These are phyloP conservation scores for Nematocida parisii DNA, from an alignment of 371 early-diverging fungal genomes.

Conservation along the genomic window DNA sequence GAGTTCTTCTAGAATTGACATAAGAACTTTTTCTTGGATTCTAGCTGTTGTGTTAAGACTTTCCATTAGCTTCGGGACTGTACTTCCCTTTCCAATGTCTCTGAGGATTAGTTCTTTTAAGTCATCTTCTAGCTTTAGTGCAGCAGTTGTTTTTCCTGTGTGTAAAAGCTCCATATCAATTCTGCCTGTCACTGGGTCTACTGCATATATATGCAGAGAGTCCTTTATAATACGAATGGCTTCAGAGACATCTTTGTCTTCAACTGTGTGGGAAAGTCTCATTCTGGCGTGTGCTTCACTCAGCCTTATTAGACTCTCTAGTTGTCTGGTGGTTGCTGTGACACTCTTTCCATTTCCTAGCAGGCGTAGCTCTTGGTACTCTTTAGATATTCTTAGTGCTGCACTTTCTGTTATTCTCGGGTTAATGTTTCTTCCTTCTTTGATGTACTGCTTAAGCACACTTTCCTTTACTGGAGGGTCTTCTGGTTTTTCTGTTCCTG, in stretches of 20 bases:
- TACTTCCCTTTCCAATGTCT: slow-evolving; percentile 57
- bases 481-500: slow-evolving; percentile 41
- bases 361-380: slow-evolving; percentile 82
- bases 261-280: slow-evolving; percentile 76
- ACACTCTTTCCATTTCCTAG: slow-evolving; percentile 77
- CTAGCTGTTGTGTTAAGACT: slow-evolving; percentile 5
- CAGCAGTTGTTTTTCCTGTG: slow-evolving; percentile 74
- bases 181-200: slow-evolving; percentile 92
- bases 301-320: slow-evolving; percentile 95
- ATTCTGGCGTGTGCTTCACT: slow-evolving; percentile 94
- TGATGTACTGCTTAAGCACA: slow-evolving; percentile 69
- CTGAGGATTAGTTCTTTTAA: slow-evolving; percentile 63
- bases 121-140: slow-evolving; percentile 59
- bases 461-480: slow-evolving; percentile 35
- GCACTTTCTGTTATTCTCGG: slow-evolving; percentile 76
- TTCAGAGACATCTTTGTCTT: slow-evolving; percentile 77
- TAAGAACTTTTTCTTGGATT: slow-evolving; percentile 36
- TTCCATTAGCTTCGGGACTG: slow-evolving; percentile 32
- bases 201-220: slow-evolving; percentile 86
- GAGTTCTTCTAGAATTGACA: slow-evolving; percentile 5
- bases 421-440: slow-evolving; percentile 76
- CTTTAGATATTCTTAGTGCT: slow-evolving; percentile 75
- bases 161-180: slow-evolving; percentile 91
- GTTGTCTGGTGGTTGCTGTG: slow-evolving; percentile 92
- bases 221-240: slow-evolving; percentile 79